Evolutionary conservation across 2,329 filamentous ascomycete species (phyloP).

Genomic region (Penicillium palitans): DNA sequence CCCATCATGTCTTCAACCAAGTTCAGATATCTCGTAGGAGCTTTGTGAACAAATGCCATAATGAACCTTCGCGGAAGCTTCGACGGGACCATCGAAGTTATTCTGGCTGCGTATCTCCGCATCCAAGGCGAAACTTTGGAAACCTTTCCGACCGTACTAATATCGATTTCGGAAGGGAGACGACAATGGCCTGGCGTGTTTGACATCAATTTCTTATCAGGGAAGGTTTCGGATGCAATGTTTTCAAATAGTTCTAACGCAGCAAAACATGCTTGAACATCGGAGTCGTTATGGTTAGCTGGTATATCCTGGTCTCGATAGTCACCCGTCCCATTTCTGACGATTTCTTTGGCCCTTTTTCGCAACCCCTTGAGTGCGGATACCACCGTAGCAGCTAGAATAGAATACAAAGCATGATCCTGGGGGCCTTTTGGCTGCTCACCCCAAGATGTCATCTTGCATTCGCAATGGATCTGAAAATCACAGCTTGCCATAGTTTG

Average conservation of each 20-base stretch:
- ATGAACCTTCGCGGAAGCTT: slow-evolving; percentile 1
- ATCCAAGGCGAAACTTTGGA: slow-evolving; percentile 5
- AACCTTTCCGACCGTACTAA: not conserved
- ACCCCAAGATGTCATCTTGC: not conserved
- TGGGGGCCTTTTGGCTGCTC: not conserved
- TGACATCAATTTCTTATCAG: not conserved
- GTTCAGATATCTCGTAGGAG: not conserved
- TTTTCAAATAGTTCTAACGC: not conserved
- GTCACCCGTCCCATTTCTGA: not conserved
- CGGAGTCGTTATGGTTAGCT: too few relatives aligned
- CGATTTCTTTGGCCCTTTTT: not conserved
- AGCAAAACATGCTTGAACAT: not conserved
- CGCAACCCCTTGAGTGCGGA: not conserved
- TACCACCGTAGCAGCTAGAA: not conserved
- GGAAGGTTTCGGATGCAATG: not conserved
- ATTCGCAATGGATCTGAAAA: not conserved
- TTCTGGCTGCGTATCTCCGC: not conserved
- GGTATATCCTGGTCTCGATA: not conserved
- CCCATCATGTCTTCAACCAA: not conserved
- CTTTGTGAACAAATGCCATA: slow-evolving; percentile 4
- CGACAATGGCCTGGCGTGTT: too few relatives aligned
- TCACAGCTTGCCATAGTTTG: not conserved
- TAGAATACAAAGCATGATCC: not conserved
- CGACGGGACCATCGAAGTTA: not conserved
- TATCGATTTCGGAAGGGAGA: not conserved